Conservation (phyloP, 2,329 filamentous ascomycete genomes). For the Microdochium nivale region DNA sequence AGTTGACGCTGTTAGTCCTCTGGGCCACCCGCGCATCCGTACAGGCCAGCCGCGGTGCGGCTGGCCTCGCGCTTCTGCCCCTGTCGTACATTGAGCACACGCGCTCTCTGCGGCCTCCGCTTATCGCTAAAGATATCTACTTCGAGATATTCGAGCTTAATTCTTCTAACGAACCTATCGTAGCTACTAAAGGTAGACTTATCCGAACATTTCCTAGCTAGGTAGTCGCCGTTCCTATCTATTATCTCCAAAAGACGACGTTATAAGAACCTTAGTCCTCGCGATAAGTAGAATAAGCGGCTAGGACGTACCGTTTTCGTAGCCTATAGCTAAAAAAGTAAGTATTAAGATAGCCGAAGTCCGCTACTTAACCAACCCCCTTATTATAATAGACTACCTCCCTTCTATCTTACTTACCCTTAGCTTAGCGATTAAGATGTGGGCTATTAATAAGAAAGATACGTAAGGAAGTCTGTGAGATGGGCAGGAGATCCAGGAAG, state of each 20-base stretch:
- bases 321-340: slow-evolving; percentile 25
- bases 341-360: slow-evolving; percentile 24
- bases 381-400: slow-evolving; percentile 36
- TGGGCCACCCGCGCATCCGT: background rate
- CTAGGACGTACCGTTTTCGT: slow-evolving; percentile 10
- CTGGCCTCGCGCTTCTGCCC: background rate
- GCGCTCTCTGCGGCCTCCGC: background rate
- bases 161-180: slow-evolving; percentile 14
- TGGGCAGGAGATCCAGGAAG: too few species aligned
- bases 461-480: slow-evolving; percentile 47
- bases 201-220: slow-evolving; percentile 16
- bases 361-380: slow-evolving; percentile 38
- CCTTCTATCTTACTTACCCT: slow-evolving; percentile 21
- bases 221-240: slow-evolving; percentile 9
- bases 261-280: slow-evolving; percentile 11
- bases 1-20: background rate
- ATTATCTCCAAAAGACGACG: slow-evolving; percentile 6
- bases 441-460: slow-evolving; percentile 38
- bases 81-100: background rate
- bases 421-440: slow-evolving; percentile 16
- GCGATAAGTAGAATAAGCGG: slow-evolving; percentile 18
- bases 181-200: slow-evolving; percentile 19
- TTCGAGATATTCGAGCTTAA: slow-evolving; percentile 26
- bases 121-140: slow-evolving; percentile 5
- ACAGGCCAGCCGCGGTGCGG: background rate